Conservation (phyloP, 192 early-diverging fungal species). For the Obelidium mucronatum region DNA sequence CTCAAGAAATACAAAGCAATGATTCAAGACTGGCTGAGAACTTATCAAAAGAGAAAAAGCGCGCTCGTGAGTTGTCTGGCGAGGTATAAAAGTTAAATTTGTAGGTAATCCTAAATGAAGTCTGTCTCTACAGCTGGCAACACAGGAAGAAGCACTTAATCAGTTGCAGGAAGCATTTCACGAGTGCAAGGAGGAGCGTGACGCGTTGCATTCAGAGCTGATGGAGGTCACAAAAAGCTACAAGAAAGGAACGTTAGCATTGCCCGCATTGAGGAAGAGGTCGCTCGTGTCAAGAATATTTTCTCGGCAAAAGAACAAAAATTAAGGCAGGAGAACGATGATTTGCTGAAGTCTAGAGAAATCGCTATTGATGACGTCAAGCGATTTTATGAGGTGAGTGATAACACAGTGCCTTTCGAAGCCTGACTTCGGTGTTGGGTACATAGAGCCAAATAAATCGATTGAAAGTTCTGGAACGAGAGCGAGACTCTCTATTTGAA, state of each 20-base stretch:
- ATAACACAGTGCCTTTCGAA: not conserved
- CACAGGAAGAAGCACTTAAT: conserved; percentile 43
- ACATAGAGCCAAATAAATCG: conserved; percentile 35
- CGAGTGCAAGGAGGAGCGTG: conserved; percentile 54
- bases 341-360: conserved; percentile 28
- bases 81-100: conserved; percentile 25
- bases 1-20: conserved; percentile 36
- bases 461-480: conserved; percentile 47
- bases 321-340: conserved; percentile 43
- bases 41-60: conserved; percentile 15
- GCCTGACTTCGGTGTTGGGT: no score
- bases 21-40: conserved; percentile 38
- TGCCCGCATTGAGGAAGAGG: conserved; percentile 60
- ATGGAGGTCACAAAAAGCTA: conserved; percentile 45
- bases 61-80: conserved; percentile 25
- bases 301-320: conserved; percentile 58
- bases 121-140: conserved; percentile 38
- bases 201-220: conserved; percentile 48
- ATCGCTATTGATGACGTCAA: conserved; percentile 37
- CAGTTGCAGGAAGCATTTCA: conserved; percentile 49
- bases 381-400: conserved; percentile 33
- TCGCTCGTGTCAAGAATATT: conserved; percentile 39
- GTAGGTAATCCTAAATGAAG: not conserved
- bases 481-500: conserved; percentile 45
- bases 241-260: conserved; percentile 63